phyloP scores from a whole-genome alignment of 2,329 filamentous ascomycete genomes.

The Apiospora pterosperma region DNA sequence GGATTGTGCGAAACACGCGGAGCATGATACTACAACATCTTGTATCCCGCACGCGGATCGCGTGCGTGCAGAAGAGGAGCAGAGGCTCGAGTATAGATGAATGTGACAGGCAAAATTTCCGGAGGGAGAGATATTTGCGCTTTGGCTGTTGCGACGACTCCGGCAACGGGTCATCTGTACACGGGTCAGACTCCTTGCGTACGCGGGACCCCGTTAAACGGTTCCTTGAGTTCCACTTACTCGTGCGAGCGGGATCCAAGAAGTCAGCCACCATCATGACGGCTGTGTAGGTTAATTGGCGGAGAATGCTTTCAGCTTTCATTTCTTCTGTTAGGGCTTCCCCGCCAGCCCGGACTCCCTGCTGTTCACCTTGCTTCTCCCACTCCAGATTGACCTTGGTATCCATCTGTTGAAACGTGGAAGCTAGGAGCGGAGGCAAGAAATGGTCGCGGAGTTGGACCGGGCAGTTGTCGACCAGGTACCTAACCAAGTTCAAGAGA shows the following conservation, averaged over 20 bases:
- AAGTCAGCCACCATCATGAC: constrained; percentile 90
- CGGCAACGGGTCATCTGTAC: constrained; percentile 8
- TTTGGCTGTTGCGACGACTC: constrained; percentile 21
- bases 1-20: constrained; percentile 78
- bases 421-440: constrained; percentile 76
- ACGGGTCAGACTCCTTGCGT: constrained; percentile 26
- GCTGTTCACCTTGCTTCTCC: constrained; percentile 67
- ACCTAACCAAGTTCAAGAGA: constrained; percentile 83
- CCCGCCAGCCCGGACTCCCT: constrained; percentile 60
- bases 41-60: constrained; percentile 84
- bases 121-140: constrained; percentile 56
- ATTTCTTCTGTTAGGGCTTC: constrained; percentile 91
- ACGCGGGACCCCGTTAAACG: background rate
- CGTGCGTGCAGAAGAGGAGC: constrained; percentile 87
- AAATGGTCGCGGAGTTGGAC: constrained; percentile 74
- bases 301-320: constrained; percentile 93
- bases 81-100: constrained; percentile 80
- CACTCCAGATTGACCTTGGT: constrained; percentile 84
- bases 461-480: constrained; percentile 90
- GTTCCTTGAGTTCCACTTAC: constrained; percentile 37
- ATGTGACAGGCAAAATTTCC: constrained; percentile 78
- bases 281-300: constrained; percentile 87
- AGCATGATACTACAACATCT: constrained; percentile 84
- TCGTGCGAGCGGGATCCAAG: constrained; percentile 69
- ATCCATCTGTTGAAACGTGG: constrained; percentile 83